Conservation (phyloP, 169 alveolate species). For the Haemoproteus tartakovskyi region DNA sequence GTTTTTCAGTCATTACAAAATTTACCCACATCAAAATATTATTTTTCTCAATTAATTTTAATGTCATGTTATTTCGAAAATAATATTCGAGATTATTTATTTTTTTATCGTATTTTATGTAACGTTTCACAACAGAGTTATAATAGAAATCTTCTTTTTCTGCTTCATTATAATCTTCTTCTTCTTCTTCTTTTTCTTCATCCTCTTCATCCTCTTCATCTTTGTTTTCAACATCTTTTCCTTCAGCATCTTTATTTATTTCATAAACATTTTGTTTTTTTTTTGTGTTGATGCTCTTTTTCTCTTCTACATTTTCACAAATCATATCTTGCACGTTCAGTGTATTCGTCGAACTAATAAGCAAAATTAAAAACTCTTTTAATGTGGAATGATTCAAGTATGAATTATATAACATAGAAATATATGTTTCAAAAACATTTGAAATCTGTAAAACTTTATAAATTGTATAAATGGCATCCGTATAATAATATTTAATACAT, state of each 20-base stretch:
- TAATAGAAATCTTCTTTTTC: too few species aligned
- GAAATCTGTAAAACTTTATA: slow-evolving; percentile 12
- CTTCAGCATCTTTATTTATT: background rate
- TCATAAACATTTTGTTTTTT: background rate
- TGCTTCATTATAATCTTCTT: too few species aligned
- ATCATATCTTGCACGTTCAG: slow-evolving; percentile 3
- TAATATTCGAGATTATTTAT: slow-evolving; percentile 4
- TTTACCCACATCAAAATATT: slow-evolving; percentile 45
- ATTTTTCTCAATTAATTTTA: slow-evolving; percentile 23
- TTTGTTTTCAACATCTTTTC: too few species aligned
- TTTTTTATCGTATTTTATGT: too few species aligned
- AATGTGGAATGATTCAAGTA: slow-evolving; percentile 11
- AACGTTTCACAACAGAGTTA: too few species aligned
- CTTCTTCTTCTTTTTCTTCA: background rate
- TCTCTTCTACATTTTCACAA: background rate
- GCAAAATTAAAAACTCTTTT: slow-evolving; percentile 49
- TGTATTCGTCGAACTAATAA: slow-evolving; percentile 15
- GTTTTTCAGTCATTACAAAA: slow-evolving; percentile 20
- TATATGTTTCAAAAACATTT: slow-evolving; percentile 28
- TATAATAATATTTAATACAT: slow-evolving; percentile 9
- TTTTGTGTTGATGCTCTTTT: background rate
- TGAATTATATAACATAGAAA: slow-evolving; percentile 34
- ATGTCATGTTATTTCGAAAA: slow-evolving; percentile 8
- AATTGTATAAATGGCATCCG: slow-evolving; percentile 7
- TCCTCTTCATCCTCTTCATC: background rate